Evolutionary conservation across 2,329 filamentous ascomycete species (phyloP), one percentile per base, ranked within the genome.

Genomic region (Ceratocystis albifundus): DNA sequence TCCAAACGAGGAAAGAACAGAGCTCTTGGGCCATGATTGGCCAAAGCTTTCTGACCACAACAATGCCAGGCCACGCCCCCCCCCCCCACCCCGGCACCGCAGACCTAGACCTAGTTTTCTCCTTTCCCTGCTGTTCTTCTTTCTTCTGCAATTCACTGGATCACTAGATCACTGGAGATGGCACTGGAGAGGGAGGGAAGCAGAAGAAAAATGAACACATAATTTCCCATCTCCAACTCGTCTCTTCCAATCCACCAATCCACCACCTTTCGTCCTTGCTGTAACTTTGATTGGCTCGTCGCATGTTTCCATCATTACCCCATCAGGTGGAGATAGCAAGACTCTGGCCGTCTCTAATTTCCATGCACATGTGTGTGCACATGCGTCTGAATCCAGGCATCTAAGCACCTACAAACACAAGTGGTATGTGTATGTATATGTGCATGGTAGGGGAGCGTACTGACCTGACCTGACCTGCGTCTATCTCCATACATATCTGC

Each of bases 201-300:
- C 10, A 57, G 6, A 6, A 20, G 12, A 57, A 28, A 32, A 30
- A 22, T n/a, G 8, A 15, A 57, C 53, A 28, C 7, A 17, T n/a
- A 57, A 57, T 57, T 32, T 57, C 53, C 22, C 25, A 17, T 22
- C 53, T 57, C 53, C 53, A 57, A 57, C 20, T 4, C n/a, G 48
- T 50, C 48, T 50, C 48, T 50, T n/a, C n/a, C n/a, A n/a, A n/a
- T n/a, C n/a, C n/a, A n/a, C 48, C 48, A 50, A 50, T 50, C 8
- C 48, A 8, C 20, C n/a, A 10, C 10, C 1, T 50, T 20, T 20
- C 3, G 48, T 22, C 7, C 8, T 30, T 57, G 15, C 28, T 32
- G 28, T 30, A 15, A 32, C 53, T 6, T 15, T 57, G 22, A 57
- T 57, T 57, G 53, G 25, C 22, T 50, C 25, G 20, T 20, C 20